Evolutionary conservation across 2,329 filamentous ascomycete genomes (phyloP).

Genomic region (Lasiodiplodia citricola): DNA sequence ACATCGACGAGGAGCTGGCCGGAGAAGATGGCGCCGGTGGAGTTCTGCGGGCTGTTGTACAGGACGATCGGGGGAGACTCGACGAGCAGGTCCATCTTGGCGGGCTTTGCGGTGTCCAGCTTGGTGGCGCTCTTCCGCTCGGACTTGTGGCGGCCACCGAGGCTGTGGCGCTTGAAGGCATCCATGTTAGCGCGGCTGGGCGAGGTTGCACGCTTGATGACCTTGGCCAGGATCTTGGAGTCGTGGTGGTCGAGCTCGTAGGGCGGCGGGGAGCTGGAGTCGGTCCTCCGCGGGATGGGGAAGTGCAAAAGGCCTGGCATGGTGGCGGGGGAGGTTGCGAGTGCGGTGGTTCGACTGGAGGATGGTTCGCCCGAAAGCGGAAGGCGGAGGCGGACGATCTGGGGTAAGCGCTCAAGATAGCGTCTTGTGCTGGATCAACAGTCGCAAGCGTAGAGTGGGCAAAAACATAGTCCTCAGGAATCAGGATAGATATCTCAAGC

Average conservation of each 20-base stretch:
- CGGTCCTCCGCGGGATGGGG: slow-evolving; percentile 21
- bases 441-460: slow-evolving; percentile 16
- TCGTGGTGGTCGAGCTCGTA: slow-evolving; percentile 21
- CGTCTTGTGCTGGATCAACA: slow-evolving; percentile 25
- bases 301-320: slow-evolving; percentile 27
- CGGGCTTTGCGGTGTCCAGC: slow-evolving; percentile 48
- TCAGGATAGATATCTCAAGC: not conserved
- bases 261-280: slow-evolving; percentile 23
- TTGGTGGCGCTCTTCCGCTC: slow-evolving; percentile 43
- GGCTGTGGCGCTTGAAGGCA: slow-evolving; percentile 45
- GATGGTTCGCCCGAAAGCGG: slow-evolving; percentile 3
- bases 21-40: slow-evolving; percentile 83
- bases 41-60: slow-evolving; percentile 75
- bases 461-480: slow-evolving; percentile 23
- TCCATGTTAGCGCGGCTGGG: slow-evolving; percentile 38
- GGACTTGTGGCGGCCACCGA: slow-evolving; percentile 34
- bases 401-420: slow-evolving; percentile 19
- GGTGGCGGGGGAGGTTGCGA: not conserved
- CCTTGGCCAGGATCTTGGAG: slow-evolving; percentile 21
- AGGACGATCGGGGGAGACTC: slow-evolving; percentile 89
- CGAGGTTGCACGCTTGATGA: slow-evolving; percentile 26
- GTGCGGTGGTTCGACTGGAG: not conserved
- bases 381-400: slow-evolving; percentile 18
- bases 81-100: slow-evolving; percentile 66
- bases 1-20: slow-evolving; percentile 79